Evolutionary conservation across 148 eudicot species (phyloP).

Genomic region (Silene uniflora): DNA sequence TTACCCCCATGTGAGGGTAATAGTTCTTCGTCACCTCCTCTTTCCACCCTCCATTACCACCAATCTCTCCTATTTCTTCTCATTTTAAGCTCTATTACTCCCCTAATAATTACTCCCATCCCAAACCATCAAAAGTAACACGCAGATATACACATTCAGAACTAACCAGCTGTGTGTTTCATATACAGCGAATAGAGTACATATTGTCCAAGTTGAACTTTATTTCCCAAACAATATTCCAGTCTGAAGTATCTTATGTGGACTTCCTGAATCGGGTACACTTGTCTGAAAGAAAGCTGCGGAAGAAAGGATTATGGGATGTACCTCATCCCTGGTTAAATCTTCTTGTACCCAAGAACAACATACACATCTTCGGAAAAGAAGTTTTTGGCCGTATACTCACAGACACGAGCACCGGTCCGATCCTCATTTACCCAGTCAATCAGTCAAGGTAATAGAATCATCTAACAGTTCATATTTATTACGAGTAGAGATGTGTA

Average conservation of each 20-base stretch:
- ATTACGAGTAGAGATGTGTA: neutral
- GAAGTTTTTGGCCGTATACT: slow-evolving; percentile 77
- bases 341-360: slow-evolving; percentile 76
- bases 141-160: slow-evolving; percentile 2
- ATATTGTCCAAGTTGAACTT: slow-evolving; percentile 49
- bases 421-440: slow-evolving; percentile 80
- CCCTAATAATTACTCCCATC: neutral
- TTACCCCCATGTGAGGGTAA: too few species aligned
- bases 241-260: slow-evolving; percentile 63
- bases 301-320: slow-evolving; percentile 77
- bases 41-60: too few species aligned
- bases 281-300: slow-evolving; percentile 60
- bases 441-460: slow-evolving; percentile 67
- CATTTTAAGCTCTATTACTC: too few species aligned
- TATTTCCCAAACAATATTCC: slow-evolving; percentile 52
- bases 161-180: slow-evolving; percentile 21
- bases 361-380: slow-evolving; percentile 49
- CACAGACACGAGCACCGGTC: slow-evolving; percentile 73
- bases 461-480: neutral
- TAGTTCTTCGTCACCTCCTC: too few species aligned
- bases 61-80: too few species aligned
- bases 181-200: slow-evolving; percentile 53
- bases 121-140: neutral
- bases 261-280: slow-evolving; percentile 87
- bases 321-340: slow-evolving; percentile 96